Conservation (phyloP, 2,329 filamentous ascomycete genomes). For the Sphaerulina musiva region DNA sequence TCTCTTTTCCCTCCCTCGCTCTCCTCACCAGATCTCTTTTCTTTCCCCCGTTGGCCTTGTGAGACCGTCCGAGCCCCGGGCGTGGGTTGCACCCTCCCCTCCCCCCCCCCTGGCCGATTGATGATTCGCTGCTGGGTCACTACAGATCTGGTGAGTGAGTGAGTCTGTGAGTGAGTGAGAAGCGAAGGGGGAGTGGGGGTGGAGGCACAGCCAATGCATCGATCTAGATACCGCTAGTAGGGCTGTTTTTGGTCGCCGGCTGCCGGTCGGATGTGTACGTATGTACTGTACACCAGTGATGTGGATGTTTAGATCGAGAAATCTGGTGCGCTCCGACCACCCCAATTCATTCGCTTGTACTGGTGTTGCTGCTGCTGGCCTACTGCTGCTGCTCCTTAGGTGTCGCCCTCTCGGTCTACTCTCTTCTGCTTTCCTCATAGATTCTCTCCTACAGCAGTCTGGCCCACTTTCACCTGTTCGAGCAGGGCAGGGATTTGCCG, state of each 20-base stretch:
- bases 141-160: not conserved
- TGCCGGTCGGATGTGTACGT: conserved; percentile 1
- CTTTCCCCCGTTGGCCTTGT: not conserved
- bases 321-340: not conserved
- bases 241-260: not conserved
- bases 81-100: conserved; percentile 1
- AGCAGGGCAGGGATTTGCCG: conserved; percentile 3
- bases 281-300: not conserved
- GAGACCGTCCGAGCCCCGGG: not conserved
- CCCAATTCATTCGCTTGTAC: too few relatives aligned
- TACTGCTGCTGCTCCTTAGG: too few relatives aligned
- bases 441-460: conserved; percentile 3
- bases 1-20: too few relatives aligned
- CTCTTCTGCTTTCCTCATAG: not conserved
- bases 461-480: not conserved
- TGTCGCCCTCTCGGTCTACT: too few relatives aligned
- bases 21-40: too few relatives aligned
- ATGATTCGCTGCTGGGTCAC: not conserved
- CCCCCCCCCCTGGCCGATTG: too few relatives aligned
- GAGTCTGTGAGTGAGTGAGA: too few relatives aligned
- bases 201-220: too few relatives aligned
- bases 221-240: conserved; percentile 1
- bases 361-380: too few relatives aligned
- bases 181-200: not conserved
- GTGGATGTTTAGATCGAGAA: not conserved